These are phyloP conservation scores for Datura wrightii DNA, from an alignment of 257 asterid species.

Conservation along the genomic window DNA sequence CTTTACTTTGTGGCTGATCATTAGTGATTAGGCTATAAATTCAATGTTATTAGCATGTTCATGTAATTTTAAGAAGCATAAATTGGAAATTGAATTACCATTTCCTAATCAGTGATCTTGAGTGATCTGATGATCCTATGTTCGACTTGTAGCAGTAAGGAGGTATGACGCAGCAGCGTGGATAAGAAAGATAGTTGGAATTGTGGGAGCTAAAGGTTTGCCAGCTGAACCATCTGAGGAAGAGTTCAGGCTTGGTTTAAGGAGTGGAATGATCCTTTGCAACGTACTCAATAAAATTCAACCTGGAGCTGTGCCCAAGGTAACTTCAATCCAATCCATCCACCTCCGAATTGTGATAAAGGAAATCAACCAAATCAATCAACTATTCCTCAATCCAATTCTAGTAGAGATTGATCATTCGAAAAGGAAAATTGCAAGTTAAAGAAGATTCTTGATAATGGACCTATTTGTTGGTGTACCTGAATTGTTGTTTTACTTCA, in stretches of 20 bases:
- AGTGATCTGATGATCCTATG: slow-evolving; percentile 30
- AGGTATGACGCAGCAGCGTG: slow-evolving; percentile 91
- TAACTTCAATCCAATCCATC: slow-evolving; percentile 30
- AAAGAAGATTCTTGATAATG: slow-evolving; percentile 13
- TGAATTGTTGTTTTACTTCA: slow-evolving; percentile 2
- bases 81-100: not conserved
- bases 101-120: not conserved
- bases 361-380: not conserved
- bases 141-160: slow-evolving; percentile 62
- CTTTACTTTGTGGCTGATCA: slow-evolving; percentile 16
- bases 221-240: slow-evolving; percentile 99
- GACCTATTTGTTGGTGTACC: not conserved
- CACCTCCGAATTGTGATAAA: not conserved
- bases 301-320: slow-evolving; percentile 92
- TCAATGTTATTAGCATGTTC: not conserved
- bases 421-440: not conserved
- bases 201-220: slow-evolving; percentile 85
- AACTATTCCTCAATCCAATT: not conserved
- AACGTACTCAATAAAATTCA: slow-evolving; percentile 83
- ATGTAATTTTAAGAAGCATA: not conserved
- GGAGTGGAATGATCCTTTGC: slow-evolving; percentile 96
- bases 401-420: not conserved
- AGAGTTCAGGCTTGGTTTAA: slow-evolving; percentile 84
- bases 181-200: slow-evolving; percentile 87
- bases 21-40: not conserved